Evolutionary conservation across 805 yeast genomes (phyloP).

Genomic region (Schwanniomyces sp.): DNA sequence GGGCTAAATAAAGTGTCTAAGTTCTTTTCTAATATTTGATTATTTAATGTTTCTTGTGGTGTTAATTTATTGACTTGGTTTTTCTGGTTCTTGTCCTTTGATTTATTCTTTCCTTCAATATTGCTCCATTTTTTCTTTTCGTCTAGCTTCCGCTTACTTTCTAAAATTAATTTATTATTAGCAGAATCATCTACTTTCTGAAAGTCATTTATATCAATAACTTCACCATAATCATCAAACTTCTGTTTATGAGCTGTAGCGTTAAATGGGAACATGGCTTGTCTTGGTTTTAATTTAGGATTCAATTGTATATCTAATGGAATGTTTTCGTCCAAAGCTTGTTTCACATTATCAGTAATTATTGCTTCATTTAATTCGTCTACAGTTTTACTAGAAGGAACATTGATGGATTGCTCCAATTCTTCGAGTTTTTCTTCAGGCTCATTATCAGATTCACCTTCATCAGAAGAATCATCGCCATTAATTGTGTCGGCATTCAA

Average conservation of each 20-base stretch:
- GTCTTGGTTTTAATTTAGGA: conserved; percentile 45
- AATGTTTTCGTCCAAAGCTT: conserved; percentile 37
- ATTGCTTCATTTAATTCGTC: conserved; percentile 42
- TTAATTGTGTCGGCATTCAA: conserved; percentile 36
- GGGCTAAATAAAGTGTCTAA: conserved; percentile 56
- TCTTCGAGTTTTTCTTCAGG: conserved; percentile 23
- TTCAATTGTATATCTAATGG: conserved; percentile 56
- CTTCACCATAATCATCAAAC: conserved; percentile 85
- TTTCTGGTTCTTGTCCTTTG: conserved; percentile 17
- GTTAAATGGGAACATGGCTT: conserved; percentile 76
- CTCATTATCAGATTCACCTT: conserved; percentile 34
- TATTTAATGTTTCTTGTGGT: conserved; percentile 44
- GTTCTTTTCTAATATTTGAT: conserved; percentile 37
- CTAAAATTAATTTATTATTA: conserved; percentile 33
- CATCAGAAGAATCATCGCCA: conserved; percentile 34
- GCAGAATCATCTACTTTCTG: conserved; percentile 52
- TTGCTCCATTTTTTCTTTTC: conserved; percentile 29
- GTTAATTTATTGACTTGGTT: conserved; percentile 30
- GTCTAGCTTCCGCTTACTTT: conserved; percentile 39
- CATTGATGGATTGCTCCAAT: conserved; percentile 11
- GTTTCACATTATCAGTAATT: conserved; percentile 37
- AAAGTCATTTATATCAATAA: conserved; percentile 66
- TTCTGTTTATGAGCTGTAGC: conserved; percentile 49
- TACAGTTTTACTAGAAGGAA: conserved; percentile 9
- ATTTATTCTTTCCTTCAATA: conserved; percentile 14